Base-by-base conservation (phyloP, 306 rosid genomes). In the Spatholobus suberectus region DNA sequence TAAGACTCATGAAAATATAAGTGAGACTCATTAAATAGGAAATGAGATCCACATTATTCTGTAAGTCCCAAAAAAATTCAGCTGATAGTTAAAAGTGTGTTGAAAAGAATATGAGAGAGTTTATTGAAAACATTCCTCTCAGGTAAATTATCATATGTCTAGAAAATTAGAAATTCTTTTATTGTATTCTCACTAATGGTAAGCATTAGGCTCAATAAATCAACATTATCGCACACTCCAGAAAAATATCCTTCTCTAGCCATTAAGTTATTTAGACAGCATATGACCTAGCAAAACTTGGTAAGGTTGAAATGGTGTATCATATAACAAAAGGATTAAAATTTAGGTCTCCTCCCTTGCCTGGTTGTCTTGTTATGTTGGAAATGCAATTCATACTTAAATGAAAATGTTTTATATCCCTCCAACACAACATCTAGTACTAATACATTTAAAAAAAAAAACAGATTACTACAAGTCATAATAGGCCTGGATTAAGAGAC, bases 201-300 rank as follows among this genome's bases (percentile, higher is more conserved):
- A 24, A 59, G 82, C 68, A 83, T 44, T 29, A 63, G 59, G 8
- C 70, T 41, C 67, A 38, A 40, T 47, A 23, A 17, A 76, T 49
- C 41, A 23, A 24, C 84, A 55, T 27, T 34, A 35, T 43, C 35
- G 41, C 52, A 55, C 5, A 32, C 46, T 40, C 24, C 20, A 79
- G 18, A 52, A 84, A 26, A 44, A 57, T 72, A 76, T 11, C 74
- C 57, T 27, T 74, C 67, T 57, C 66, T 40, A 77, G n/a, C 58
- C 70, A 77, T 59, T 23, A 72, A 55, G 55, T 70, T 38, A 38
- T 38, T 37, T 43, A 8, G 29, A 78, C 40, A 49, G 20, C 17
- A 4, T 10, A 78, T 51, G 47, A 65, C 38, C 54, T 49, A 37
- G 68, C 40, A 47, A 77, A 35, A 40, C 52, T 75, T 38, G 5